Evolutionary conservation across 495 filamentous ascomycete species (phyloP), one percentile per base, ranked within the genome.

Genomic region (Bombardia bombarda): DNA sequence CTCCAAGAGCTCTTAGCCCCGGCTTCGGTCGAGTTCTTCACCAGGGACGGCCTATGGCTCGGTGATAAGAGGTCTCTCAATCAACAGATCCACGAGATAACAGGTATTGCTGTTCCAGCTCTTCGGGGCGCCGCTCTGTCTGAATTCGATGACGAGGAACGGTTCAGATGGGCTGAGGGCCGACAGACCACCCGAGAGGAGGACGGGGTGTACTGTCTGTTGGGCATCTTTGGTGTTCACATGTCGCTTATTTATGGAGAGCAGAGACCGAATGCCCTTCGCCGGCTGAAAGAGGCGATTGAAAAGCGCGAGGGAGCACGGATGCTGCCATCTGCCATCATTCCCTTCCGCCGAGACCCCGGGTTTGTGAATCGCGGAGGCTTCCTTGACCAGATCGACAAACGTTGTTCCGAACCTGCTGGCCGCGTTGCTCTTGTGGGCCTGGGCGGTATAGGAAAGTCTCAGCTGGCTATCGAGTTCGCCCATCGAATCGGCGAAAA

Each of bases 381-480:
- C 24, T 5, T 26, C 10, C 24, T 26, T 10, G 51, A 62, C 40
- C 57, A 51, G 34, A 47, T 62, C 34, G 36, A 50, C 34, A 45
- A 52, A 35, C 52, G 53, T 50, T 65, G 50, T 44, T 38, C 54
- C 41, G 21, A 52, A 9, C 33, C 51, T 10, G 37, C 40, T 13
- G 47, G 32, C 3, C 52, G 52, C 1, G 41, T 40, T 1, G 55
- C 52, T 7, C 49, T 58, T 7, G 43, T 52, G 2, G 55, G 55
- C 8, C 21, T 55, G 7, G 50, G 56, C 3, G 53, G 56, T 0
- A 50, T 53, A n/a, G 52, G 55, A 25, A 55, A 55, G 19, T 54
- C 55, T 18, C 24, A 26, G 24, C 24, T 26, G 5, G 24, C 24
- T 10, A 26, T 26, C 24, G 24, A 26, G 24, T 26, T 26, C 24